Evolutionary conservation across 768 basidiomycete species (phyloP).

Genomic region (Chalciporus sphaerocephalus): DNA sequence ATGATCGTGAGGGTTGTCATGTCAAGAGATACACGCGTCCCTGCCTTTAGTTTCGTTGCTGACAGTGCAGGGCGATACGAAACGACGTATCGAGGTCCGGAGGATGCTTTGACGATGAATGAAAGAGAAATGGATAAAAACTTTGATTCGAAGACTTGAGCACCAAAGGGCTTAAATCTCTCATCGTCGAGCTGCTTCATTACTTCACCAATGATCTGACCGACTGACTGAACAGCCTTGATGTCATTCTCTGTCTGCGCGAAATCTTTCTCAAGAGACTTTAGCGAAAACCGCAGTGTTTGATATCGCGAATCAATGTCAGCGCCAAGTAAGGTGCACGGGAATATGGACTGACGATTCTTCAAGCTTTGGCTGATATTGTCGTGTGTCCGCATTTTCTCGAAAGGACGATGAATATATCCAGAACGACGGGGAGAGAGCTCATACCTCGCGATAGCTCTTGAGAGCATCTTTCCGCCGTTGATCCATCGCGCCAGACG

Average conservation of each 20-base stretch:
- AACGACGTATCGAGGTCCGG: slow-evolving; percentile 97
- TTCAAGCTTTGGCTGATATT: slow-evolving; percentile 81
- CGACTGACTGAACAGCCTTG: slow-evolving; percentile 97
- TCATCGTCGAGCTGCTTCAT: slow-evolving; percentile 98
- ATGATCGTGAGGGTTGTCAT: slow-evolving; percentile 99
- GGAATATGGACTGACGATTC: slow-evolving; percentile 57
- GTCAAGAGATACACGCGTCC: slow-evolving; percentile 93
- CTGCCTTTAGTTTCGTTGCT: slow-evolving; percentile 86
- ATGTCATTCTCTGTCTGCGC: slow-evolving; percentile 98
- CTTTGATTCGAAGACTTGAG: not conserved
- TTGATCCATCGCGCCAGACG: slow-evolving; percentile 61
- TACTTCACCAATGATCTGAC: slow-evolving; percentile 98
- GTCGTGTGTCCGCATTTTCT: slow-evolving; percentile 97
- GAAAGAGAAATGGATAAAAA: not conserved
- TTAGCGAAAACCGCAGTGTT: slow-evolving; percentile 85
- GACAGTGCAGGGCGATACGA: slow-evolving; percentile 93
- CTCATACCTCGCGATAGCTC: slow-evolving; percentile 65
- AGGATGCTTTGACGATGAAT: slow-evolving; percentile 99
- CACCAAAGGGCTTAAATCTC: slow-evolving; percentile 61
- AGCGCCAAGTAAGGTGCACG: not conserved
- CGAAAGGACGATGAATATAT: slow-evolving; percentile 7
- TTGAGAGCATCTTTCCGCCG: slow-evolving; percentile 71
- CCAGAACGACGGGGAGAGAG: not conserved
- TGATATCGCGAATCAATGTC: not conserved
- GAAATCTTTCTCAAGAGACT: slow-evolving; percentile 82